Percentiles rank a stretch among this genome's conserved stretches.
phyloP scores from a whole-genome alignment of 2,329 filamentous ascomycete genomes.

The Fusarium incarnatum region DNA sequence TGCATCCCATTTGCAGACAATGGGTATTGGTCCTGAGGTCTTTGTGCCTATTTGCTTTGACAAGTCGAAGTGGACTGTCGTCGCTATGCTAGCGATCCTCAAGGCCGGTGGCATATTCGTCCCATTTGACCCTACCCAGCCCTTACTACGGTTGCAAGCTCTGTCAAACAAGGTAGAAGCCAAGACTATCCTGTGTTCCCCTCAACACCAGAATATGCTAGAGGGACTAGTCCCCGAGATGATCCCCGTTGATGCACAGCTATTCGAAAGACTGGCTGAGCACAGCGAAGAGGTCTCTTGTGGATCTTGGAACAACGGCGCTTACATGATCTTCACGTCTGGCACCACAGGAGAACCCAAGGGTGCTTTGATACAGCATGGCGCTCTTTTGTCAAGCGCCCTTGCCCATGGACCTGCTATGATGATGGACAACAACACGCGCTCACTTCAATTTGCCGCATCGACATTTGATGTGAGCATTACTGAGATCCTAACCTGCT shows the following conservation, averaged over 20 bases:
- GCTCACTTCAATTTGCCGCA: constrained; percentile 51
- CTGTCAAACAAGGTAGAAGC: constrained; percentile 35
- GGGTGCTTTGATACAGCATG: constrained; percentile 40
- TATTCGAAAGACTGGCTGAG: constrained; percentile 15
- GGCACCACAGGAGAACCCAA: constrained; percentile 38
- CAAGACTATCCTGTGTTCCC: constrained; percentile 36
- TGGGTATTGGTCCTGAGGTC: constrained; percentile 43
- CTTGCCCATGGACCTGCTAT: constrained; percentile 38
- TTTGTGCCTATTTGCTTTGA: constrained; percentile 47
- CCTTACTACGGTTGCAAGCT: constrained; percentile 25
- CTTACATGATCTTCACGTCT: constrained; percentile 42
- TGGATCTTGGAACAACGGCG: constrained; percentile 27
- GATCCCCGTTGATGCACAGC: constrained; percentile 30
- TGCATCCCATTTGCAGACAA: constrained; percentile 41
- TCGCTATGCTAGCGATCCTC: constrained; percentile 46
- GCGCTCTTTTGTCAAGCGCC: constrained; percentile 33
- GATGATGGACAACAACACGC: constrained; percentile 42
- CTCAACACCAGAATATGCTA: constrained; percentile 32
- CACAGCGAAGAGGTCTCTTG: neutral
- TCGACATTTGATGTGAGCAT: constrained; percentile 50
- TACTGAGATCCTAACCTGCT: constrained; percentile 33
- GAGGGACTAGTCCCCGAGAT: constrained; percentile 24
- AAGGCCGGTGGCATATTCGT: constrained; percentile 46
- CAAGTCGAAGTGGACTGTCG: constrained; percentile 47
- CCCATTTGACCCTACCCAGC: constrained; percentile 40